Base-by-base conservation (phyloP, 108 stramenopile species). In the Conticribra guillardii region DNA sequence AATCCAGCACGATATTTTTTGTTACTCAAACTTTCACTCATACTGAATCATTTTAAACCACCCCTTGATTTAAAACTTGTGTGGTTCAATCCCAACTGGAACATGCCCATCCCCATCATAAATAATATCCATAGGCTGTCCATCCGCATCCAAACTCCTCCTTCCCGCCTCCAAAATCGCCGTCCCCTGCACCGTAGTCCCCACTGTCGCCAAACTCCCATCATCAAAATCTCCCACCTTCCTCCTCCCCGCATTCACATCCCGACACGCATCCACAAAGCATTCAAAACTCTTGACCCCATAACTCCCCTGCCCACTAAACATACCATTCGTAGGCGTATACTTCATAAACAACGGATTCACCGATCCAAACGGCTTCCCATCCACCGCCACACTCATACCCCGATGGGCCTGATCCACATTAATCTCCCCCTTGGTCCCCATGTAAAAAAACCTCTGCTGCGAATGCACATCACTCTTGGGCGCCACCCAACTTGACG, bases 261-360 rank as follows among this genome's bases (percentile, higher is more conserved):
- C 72, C 15, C 58, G 26, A 17, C 81, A 88, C 11, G 89, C 87
- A 56, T 89, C 87, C 4, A 95, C 71, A 51, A 95, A 95, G 45
- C 83, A 84, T 79, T 92, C 97, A 78, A 99, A 97, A 34, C 94
- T 96, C 56, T 86, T 84, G 24, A 97, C 96, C 46, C 99, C 99
- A 84, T 99, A 99, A 27, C 97, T 96, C 4, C 74, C 79, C 80
- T 99, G 99, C 7, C 99, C 99, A 34, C 89, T 81, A 74, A 99
- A 99, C 72, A 82, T 88, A 29, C 95, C 96, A 76, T 96, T 87
- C 3, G 96, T 94, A 2, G 99, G 99, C 0, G 97, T 98, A 65
- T 98, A 98, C 83, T 99, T 99, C 99, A 98, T 98, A 79, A 99
- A 99, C 48, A 98, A 87, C 2, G 99, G 99, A 84, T 99, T 99